Evolutionary conservation across 306 rosid genomes (phyloP).

Genomic region (Glycine soja): DNA sequence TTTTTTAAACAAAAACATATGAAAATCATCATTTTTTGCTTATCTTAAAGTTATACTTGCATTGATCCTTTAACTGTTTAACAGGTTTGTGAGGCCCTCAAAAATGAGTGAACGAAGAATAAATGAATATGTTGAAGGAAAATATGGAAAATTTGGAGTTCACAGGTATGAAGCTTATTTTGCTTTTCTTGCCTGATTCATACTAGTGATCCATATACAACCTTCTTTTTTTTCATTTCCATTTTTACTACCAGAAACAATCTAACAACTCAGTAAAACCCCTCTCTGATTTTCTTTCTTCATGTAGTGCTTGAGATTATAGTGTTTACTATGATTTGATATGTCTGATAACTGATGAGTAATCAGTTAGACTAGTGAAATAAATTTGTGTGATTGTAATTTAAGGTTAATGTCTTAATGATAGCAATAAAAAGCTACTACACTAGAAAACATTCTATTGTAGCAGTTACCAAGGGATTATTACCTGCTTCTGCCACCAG

Average conservation of each 20-base stretch:
- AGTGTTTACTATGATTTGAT: constrained; percentile 36
- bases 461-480: constrained; percentile 23
- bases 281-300: constrained; percentile 7
- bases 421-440: background rate
- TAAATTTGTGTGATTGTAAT: background rate
- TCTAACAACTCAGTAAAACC: constrained; percentile 20
- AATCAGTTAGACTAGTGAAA: constrained; percentile 18
- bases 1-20: background rate
- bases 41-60: background rate
- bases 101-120: constrained; percentile 72
- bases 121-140: constrained; percentile 86
- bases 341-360: background rate
- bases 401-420: too few relatives aligned
- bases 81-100: constrained; percentile 91
- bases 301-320: constrained; percentile 1
- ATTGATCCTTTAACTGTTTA: constrained; percentile 54
- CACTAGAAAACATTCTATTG: background rate
- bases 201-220: constrained; percentile 30
- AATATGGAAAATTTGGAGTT: constrained; percentile 93
- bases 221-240: constrained; percentile 25
- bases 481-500: constrained; percentile 5
- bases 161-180: constrained; percentile 67
- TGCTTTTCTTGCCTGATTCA: constrained; percentile 20
- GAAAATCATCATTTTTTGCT: constrained; percentile 23
- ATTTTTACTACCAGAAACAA: constrained; percentile 11